Percentiles rank a stretch among this genome's conserved stretches.
Conservation (phyloP, 2,329 filamentous ascomycete genomes). For the Geosmithia putterillii region DNA sequence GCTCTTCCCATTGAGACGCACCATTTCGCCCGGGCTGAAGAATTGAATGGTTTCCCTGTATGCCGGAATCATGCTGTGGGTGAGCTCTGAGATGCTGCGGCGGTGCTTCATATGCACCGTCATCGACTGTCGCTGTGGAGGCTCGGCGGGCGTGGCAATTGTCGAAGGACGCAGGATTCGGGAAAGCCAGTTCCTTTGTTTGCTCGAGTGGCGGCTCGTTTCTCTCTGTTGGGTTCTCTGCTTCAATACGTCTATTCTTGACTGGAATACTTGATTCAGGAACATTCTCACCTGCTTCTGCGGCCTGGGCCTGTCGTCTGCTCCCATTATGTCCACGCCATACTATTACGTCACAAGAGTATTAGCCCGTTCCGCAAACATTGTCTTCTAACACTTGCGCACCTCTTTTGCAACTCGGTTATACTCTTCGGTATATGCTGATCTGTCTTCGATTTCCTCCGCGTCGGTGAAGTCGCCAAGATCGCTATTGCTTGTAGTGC, state of each 20-base stretch:
- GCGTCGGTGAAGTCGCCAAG: slow-evolving; percentile 31
- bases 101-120: slow-evolving; percentile 17
- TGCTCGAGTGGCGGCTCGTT: slow-evolving; percentile 10
- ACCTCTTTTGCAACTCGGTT: slow-evolving; percentile 49
- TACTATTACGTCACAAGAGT: slow-evolving; percentile 29
- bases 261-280: too few relatives aligned
- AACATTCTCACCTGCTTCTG: slow-evolving; percentile 15
- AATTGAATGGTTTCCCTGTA: slow-evolving; percentile 33
- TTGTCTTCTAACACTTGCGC: neutral
- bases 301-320: slow-evolving; percentile 20
- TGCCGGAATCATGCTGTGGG: slow-evolving; percentile 28
- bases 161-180: slow-evolving; percentile 19
- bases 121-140: neutral
- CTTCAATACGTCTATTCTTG: too few relatives aligned
- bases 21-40: slow-evolving; percentile 43
- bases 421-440: slow-evolving; percentile 41
- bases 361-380: slow-evolving; percentile 1
- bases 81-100: slow-evolving; percentile 44
- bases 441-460: slow-evolving; percentile 35
- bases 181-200: slow-evolving; percentile 21
- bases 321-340: slow-evolving; percentile 29
- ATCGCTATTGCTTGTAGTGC: slow-evolving; percentile 44
- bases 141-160: neutral
- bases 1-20: slow-evolving; percentile 51
- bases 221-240: neutral